Base-by-base conservation (phyloP, 768 basidiomycete genomes). In the Calocybe cyanea region DNA sequence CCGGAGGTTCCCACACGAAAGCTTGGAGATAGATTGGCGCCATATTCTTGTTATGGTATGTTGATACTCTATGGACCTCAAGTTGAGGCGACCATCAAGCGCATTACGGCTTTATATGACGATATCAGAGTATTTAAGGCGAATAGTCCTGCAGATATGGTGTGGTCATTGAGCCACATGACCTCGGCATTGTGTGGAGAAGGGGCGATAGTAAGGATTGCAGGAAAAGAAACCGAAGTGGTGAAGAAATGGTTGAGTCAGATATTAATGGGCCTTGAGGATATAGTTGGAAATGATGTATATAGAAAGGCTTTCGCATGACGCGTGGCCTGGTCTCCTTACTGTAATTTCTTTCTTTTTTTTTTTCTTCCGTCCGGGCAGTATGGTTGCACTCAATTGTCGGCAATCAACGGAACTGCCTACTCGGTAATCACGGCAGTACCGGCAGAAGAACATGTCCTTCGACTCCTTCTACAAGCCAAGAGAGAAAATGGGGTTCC, bases 11-110 rank as follows among this genome's bases (percentile, higher is more conserved):
- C 66, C 17, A 59, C 59, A 41, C 77, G 81, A 25, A 63, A 74
- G 4, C 75, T 91, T 34, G 67, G 61, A 7, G 77, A 83, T 36
- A 75, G 75, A 48, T 72, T 96, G 44, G 71, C 70, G 7, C 92
- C 92, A 2, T 97, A 95, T 60, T 77, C 86, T 7, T 94, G 92
- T 64, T 97, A 95, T 63, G 92, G 91, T 15, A 93, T 83, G 52
- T 63, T 95, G 15, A 70, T 96, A 50, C 74, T 97, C 49, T 78
- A 76, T 50, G 95, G 94, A 3, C 85, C 87, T 0, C 62, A 72
- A 45, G 69, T 83, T 15, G 63, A 68, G 36, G 56, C 56, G 1
- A 65, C 84, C 4, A 68, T 86, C 24, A 45, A 59, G 1, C 61
- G 71, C 38, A 68, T 97, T 39, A 57, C 64, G 18, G 63, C 51